Conservation (phyloP, 2,329 filamentous ascomycete species). For the Aspergillus sp. region DNA sequence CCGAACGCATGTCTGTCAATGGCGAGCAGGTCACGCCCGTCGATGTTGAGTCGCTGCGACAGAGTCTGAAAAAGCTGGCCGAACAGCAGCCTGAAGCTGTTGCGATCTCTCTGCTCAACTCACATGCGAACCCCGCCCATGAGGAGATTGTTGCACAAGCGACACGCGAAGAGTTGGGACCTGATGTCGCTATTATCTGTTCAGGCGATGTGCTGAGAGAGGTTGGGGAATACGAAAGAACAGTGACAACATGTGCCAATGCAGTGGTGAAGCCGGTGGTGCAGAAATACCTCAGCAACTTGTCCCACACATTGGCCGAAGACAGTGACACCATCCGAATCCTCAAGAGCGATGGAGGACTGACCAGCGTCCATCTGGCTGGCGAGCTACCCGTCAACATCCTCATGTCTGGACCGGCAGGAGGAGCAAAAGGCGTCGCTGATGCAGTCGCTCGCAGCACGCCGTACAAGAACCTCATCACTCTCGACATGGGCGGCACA, state of each 20-base stretch:
- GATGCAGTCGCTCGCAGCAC: slow-evolving; percentile 44
- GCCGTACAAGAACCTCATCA: slow-evolving; percentile 46
- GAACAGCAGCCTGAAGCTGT: slow-evolving; percentile 41
- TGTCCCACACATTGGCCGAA: slow-evolving; percentile 33
- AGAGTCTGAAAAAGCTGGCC: slow-evolving; percentile 34
- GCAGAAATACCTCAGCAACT: slow-evolving; percentile 40
- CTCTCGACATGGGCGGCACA: slow-evolving; percentile 49
- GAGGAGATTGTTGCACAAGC: slow-evolving; percentile 36
- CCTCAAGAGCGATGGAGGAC: slow-evolving; percentile 46
- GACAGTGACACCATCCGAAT: slow-evolving; percentile 46
- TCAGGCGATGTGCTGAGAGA: slow-evolving; percentile 45
- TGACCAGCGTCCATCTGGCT: slow-evolving; percentile 43
- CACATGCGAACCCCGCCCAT: slow-evolving; percentile 41
- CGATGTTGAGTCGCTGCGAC: slow-evolving; percentile 35
- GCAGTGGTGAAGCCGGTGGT: slow-evolving; percentile 46
- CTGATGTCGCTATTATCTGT: slow-evolving; percentile 40
- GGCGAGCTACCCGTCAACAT: slow-evolving; percentile 46
- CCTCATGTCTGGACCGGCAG: slow-evolving; percentile 48
- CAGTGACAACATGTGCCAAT: slow-evolving; percentile 46
- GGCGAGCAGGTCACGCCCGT: slow-evolving; percentile 38
- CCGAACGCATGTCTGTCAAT: slow-evolving; percentile 41
- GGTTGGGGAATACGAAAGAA: slow-evolving; percentile 47
- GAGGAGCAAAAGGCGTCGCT: slow-evolving; percentile 46
- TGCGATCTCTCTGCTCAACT: slow-evolving; percentile 45
- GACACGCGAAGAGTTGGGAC: slow-evolving; percentile 40